Percentiles rank a stretch among this genome's conserved stretches.
phyloP scores from a whole-genome alignment of 1,139 yeast species.

The Nakaseomyces delphensis region DNA sequence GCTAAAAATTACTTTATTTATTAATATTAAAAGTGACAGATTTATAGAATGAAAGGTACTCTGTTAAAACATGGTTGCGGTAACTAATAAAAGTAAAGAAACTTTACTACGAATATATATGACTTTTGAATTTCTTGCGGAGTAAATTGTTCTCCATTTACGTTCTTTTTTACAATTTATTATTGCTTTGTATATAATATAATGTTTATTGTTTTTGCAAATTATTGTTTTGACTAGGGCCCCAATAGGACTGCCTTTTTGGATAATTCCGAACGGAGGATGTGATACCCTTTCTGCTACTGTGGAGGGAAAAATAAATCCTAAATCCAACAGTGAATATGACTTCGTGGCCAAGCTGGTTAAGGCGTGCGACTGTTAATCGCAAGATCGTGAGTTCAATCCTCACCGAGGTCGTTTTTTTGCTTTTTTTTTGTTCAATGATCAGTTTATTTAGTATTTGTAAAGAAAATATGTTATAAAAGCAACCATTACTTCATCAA shows the following conservation, averaged over 20 bases:
- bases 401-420: slow-evolving; percentile 9
- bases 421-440: slow-evolving; percentile 1
- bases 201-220: too few relatives aligned
- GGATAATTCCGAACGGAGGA: too few relatives aligned
- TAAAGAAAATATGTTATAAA: too few relatives aligned
- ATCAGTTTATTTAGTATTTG: too few relatives aligned
- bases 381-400: slow-evolving; percentile 11
- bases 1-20: background rate
- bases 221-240: too few relatives aligned
- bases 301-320: too few relatives aligned
- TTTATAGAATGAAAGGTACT: slow-evolving; percentile 2
- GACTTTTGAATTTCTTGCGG: background rate
- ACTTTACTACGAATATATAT: too few relatives aligned
- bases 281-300: too few relatives aligned
- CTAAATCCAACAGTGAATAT: background rate
- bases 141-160: background rate
- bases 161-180: background rate
- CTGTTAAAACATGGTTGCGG: background rate
- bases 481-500: too few relatives aligned
- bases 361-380: slow-evolving; percentile 12
- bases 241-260: too few relatives aligned
- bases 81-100: too few relatives aligned
- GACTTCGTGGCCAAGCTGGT: slow-evolving; percentile 11
- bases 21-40: background rate
- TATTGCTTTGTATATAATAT: too few relatives aligned